phyloP scores from a whole-genome alignment of 345 rosid species.

The Aquilaria sinensis region DNA sequence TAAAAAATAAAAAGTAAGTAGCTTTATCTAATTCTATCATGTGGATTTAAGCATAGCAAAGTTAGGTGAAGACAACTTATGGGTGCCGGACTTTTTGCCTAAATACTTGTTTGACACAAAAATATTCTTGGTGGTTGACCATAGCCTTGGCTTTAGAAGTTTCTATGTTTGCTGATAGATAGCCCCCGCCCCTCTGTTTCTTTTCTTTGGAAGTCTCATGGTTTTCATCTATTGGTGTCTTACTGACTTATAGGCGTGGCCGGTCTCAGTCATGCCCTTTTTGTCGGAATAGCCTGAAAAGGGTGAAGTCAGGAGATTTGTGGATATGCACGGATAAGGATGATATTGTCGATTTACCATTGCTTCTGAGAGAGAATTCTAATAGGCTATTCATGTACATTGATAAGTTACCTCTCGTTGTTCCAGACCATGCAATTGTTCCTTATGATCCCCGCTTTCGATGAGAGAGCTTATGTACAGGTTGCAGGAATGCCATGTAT shows the following conservation, averaged over 20 bases:
- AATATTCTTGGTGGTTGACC: too few relatives aligned
- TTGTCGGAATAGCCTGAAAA: conserved; percentile 59
- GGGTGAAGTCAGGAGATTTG: conserved; percentile 54
- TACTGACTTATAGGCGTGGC: conserved; percentile 34
- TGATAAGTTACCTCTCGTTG: conserved; percentile 57
- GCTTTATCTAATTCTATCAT: too few relatives aligned
- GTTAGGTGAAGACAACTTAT: too few relatives aligned
- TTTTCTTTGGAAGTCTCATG: not conserved
- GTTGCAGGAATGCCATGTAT: conserved; percentile 7
- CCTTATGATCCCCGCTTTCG: conserved; percentile 42
- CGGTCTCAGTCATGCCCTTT: conserved; percentile 82
- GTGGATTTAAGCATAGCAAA: too few relatives aligned
- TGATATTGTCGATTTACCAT: conserved; percentile 36
- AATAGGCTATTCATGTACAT: conserved; percentile 57
- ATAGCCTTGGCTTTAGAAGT: too few relatives aligned
- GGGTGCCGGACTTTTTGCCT: too few relatives aligned
- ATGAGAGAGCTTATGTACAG: conserved; percentile 21
- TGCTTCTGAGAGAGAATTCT: conserved; percentile 38
- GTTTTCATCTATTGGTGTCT: not conserved
- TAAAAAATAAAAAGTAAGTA: too few relatives aligned
- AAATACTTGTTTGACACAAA: too few relatives aligned
- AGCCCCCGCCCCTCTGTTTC: not conserved
- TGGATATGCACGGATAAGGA: conserved; percentile 53
- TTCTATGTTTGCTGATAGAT: not conserved
- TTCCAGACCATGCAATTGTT: conserved; percentile 41